Percentiles rank a stretch among this genome's conserved stretches.
Evolutionary conservation across 345 rosid genomes (phyloP).

Genomic region (Trapa bicornis): DNA sequence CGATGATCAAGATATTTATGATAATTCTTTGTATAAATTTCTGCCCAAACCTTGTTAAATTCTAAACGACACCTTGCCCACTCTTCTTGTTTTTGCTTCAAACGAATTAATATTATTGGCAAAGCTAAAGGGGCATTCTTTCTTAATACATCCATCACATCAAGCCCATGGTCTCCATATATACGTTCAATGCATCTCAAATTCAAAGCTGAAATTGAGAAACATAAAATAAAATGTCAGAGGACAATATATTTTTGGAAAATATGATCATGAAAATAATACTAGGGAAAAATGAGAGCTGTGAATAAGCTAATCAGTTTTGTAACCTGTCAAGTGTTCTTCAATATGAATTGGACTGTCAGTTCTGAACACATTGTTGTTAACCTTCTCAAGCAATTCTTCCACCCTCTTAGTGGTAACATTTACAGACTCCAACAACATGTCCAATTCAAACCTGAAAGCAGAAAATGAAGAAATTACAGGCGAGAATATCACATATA

Average conservation of each 20-base stretch:
- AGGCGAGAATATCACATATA: neutral
- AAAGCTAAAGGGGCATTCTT: constrained; percentile 80
- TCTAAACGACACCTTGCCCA: constrained; percentile 93
- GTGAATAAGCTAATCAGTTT: constrained; percentile 4
- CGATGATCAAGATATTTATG: constrained; percentile 95
- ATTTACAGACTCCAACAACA: constrained; percentile 89
- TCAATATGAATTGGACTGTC: constrained; percentile 51
- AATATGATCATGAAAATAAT: constrained; percentile 1
- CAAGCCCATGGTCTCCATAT: constrained; percentile 97
- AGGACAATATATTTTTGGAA: constrained; percentile 33
- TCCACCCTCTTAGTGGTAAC: constrained; percentile 80
- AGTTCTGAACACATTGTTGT: constrained; percentile 40
- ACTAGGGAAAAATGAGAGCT: constrained; percentile 12
- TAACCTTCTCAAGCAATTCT: constrained; percentile 66
- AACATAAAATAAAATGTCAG: constrained; percentile 11
- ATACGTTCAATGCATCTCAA: constrained; percentile 89
- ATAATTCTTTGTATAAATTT: constrained; percentile 85
- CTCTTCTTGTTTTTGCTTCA: constrained; percentile 97
- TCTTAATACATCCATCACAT: constrained; percentile 79
- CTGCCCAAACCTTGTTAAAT: constrained; percentile 98
- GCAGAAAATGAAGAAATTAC: neutral
- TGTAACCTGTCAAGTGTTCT: constrained; percentile 76
- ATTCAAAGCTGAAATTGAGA: constrained; percentile 52
- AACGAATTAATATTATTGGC: constrained; percentile 84
- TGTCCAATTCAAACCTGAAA: constrained; percentile 90